These are phyloP conservation scores for Neofusicoccum sp. DNA, from an alignment of 2,329 filamentous ascomycete species.

Conservation along the genomic window DNA sequence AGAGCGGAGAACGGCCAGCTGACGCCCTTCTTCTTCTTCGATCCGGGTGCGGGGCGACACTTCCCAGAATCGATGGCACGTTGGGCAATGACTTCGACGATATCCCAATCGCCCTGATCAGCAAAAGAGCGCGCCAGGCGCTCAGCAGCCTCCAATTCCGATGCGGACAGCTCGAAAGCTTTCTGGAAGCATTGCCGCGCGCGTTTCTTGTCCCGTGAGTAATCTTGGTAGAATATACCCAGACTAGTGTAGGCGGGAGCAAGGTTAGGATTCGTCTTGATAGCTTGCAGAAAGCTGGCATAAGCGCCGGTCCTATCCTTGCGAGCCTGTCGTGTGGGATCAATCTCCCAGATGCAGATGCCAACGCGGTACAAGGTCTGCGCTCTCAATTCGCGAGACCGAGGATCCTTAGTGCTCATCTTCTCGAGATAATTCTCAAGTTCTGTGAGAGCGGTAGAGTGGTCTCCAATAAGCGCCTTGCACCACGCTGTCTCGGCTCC, in stretches of 20 bases:
- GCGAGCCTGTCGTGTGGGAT: slow-evolving; percentile 69
- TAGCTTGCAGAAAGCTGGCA: slow-evolving; percentile 73
- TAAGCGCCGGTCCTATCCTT: slow-evolving; percentile 83
- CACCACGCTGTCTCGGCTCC: slow-evolving; percentile 91
- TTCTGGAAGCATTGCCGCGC: slow-evolving; percentile 95
- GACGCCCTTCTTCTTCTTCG: slow-evolving; percentile 87
- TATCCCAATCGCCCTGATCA: slow-evolving; percentile 89
- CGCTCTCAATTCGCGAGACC: slow-evolving; percentile 70
- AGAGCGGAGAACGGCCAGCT: slow-evolving; percentile 96
- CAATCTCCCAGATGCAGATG: slow-evolving; percentile 80
- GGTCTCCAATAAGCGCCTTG: slow-evolving; percentile 77
- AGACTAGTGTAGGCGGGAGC: slow-evolving; percentile 89
- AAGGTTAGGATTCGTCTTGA: slow-evolving; percentile 84
- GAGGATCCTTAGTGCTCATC: slow-evolving; percentile 61
- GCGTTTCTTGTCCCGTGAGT: slow-evolving; percentile 80
- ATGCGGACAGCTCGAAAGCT: slow-evolving; percentile 85
- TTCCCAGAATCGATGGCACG: slow-evolving; percentile 93
- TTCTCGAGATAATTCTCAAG: slow-evolving; percentile 68
- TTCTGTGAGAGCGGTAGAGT: slow-evolving; percentile 64
- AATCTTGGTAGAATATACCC: slow-evolving; percentile 88
- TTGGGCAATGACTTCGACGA: slow-evolving; percentile 88
- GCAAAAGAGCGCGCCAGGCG: slow-evolving; percentile 83
- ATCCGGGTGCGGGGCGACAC: slow-evolving; percentile 84
- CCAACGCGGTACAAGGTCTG: slow-evolving; percentile 86
- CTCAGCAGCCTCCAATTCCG: slow-evolving; percentile 84